Evolutionary conservation across 1,284 basidiomycete genomes (phyloP), one percentile per base, ranked within the genome.

Genomic region (Cystobasidium slooffiae): DNA sequence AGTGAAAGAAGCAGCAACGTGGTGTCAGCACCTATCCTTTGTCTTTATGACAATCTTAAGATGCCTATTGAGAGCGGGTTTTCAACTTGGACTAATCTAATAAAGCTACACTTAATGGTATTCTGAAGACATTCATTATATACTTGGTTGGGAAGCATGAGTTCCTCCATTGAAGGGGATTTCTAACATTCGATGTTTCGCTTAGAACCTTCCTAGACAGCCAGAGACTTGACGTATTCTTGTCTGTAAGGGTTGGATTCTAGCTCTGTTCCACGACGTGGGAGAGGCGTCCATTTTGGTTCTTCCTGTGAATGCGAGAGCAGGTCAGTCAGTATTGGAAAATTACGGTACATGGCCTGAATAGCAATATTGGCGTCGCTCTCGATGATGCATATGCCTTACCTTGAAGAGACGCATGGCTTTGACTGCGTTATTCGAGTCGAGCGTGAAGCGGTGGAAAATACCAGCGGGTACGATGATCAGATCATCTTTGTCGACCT

Each of bases 401-500:
- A 87, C 90, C 86, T 91, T 87, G 87, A 93, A 94, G 62, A 94
- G 83, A 4, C 92, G 86, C 82, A 92, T 85, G 0, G 90, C 89
- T 75, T 88, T 88, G 81, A 92, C 88, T 53, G 83, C 83, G 80
- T 93, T 87, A 66, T 82, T 82, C 76, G 87, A 85, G 80, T 93
- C 91, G 24, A 93, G 86, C 0, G 90, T 92, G 84, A 94, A 93
- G 31, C 91, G 88, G 82, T 94, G 92, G 82, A 92, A 93, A 78
- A 93, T 92, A 0, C 84, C 76, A 8, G 78, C 69, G 18, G 78
- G 78, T 0, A 81, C 68, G 58, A 80, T 76, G 70, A 79, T 64
- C 47, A 93, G 84, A 80, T 94, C 92, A 0, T 91, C 90, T 9
- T 88, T 85, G 52, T 85, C 84, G 22, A 93, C 83, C 16, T 63